Base-by-base conservation (phyloP, 768 basidiomycete species). In the Mycena kentingensis region DNA sequence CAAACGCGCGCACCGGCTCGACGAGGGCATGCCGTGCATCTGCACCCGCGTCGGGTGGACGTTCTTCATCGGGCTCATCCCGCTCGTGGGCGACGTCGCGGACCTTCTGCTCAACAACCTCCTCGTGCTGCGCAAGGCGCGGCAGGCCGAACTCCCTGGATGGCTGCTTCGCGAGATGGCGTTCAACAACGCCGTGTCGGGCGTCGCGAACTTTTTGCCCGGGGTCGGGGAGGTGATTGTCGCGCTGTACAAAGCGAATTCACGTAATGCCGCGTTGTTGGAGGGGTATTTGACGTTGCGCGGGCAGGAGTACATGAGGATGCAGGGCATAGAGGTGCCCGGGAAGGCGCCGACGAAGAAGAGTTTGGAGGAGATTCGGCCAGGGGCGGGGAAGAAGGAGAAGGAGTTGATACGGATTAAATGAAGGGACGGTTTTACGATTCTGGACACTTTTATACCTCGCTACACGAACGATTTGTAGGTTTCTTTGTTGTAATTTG, bases 31-130 rank as follows among this genome's bases (percentile, higher is more conserved):
- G 75, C 75, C 65, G 36, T 26, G 96, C 2, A 88, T 85, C 54
- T 92, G 94, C 10, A 65, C 95, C 47, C 82, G 83, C 12, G 93
- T 96, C 54, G 94, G 94, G 0, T 94, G 87, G 87, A 82, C 90
- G 1, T 88, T 92, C 70, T 67, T 90, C 62, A 87, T 93, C 65
- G 86, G 87, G 0, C 75, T 90, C 16, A 66, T 93, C 38, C 90
- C 90, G 7, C 70, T 84, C 29, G 77, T 80, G 0, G 91, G 90
- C 15, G 87, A 90, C 60, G 72, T 82, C 26, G 75, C 82, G 1
- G 82, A 87, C 60, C 77, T 78, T 5, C 37, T 68, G 2, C 76
- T 94, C 50, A 85, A 90, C 69, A 92, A 95, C 69, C 60, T 73
- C 38, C 83, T 96, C 52, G 82, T 97, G 51, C 70, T 95, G 5